Conservation (phyloP, 2,329 filamentous ascomycete genomes). For the Nannizziopsis barbatae region DNA sequence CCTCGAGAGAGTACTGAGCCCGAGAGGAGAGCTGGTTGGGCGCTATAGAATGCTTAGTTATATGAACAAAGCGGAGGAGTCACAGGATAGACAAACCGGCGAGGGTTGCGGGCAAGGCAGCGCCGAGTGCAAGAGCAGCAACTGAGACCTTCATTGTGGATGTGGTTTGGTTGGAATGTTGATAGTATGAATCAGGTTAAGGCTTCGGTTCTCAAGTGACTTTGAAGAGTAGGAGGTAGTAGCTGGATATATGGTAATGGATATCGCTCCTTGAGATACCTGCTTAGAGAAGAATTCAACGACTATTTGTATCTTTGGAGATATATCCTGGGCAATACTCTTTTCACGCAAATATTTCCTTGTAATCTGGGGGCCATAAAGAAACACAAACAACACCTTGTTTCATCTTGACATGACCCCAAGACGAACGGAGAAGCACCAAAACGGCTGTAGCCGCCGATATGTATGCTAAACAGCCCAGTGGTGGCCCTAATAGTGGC, state of each 20-base stretch:
- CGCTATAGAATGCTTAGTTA: background rate
- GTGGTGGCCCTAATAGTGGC: background rate
- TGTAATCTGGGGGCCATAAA: too few species aligned
- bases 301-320: too few species aligned
- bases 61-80: too few species aligned
- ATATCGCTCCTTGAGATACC: too few species aligned
- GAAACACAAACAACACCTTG: background rate
- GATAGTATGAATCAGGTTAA: background rate
- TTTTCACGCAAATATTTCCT: background rate
- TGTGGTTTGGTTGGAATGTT: background rate
- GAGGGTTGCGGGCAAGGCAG: background rate
- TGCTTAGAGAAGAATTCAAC: too few species aligned
- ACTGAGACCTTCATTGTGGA: background rate
- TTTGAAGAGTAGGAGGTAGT: too few species aligned
- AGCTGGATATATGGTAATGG: too few species aligned
- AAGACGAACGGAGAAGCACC: background rate
- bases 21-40: background rate
- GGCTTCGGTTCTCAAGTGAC: too few species aligned
- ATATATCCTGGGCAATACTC: background rate
- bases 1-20: constrained; percentile 1
- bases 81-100: background rate
- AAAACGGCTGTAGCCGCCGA: constrained; percentile 1
- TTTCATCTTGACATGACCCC: background rate
- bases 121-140: background rate
- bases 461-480: background rate